Conservation (phyloP, 805 yeast genomes). For the Torulaspora gathmanii region DNA sequence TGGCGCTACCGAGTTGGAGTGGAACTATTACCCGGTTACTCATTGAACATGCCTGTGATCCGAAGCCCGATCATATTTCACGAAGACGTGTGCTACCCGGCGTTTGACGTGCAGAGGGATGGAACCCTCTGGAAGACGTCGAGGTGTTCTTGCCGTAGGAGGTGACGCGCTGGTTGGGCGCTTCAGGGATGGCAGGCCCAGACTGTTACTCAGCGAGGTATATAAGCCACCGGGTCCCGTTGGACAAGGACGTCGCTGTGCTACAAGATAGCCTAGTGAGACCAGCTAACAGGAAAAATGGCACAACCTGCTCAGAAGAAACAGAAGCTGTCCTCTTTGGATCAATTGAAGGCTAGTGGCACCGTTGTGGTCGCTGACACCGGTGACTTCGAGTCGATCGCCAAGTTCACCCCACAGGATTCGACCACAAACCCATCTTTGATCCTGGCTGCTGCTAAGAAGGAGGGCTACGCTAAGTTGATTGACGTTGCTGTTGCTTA, state of each 20-base stretch:
- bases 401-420: slow-evolving; percentile 97
- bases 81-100: no score
- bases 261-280: no score
- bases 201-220: neutral
- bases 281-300: slow-evolving; percentile 8
- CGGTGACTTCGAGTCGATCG: slow-evolving; percentile 97
- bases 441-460: slow-evolving; percentile 91
- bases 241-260: no score
- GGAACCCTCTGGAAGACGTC: no score
- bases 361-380: slow-evolving; percentile 97
- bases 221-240: neutral
- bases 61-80: no score
- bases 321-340: slow-evolving; percentile 62
- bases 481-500: slow-evolving; percentile 87
- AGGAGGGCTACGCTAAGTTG: slow-evolving; percentile 80
- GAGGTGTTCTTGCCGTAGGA: no score
- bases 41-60: no score
- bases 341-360: slow-evolving; percentile 89
- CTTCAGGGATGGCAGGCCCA: neutral
- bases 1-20: no score
- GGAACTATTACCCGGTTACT: no score
- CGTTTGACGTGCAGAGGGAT: no score
- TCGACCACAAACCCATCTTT: slow-evolving; percentile 98
- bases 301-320: slow-evolving; percentile 32
- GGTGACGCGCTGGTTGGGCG: no score